phyloP scores from a whole-genome alignment of 2,329 filamentous ascomycete genomes.

The Cryoendolithus antarcticus region DNA sequence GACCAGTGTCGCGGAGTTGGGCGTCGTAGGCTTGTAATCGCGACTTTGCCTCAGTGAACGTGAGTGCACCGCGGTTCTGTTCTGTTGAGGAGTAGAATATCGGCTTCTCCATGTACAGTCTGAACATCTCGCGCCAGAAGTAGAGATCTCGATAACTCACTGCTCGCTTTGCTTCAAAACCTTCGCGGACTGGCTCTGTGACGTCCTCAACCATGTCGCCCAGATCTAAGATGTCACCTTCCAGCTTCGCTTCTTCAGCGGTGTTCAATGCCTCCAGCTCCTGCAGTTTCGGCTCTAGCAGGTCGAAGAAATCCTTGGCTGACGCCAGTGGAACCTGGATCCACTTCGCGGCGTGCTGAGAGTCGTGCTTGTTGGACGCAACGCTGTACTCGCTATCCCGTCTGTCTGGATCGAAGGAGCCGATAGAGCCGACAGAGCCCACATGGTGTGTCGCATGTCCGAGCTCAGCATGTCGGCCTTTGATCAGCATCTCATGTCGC shows the following conservation, averaged over 20 bases:
- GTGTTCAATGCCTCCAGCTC: conserved; percentile 57
- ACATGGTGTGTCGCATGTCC: conserved; percentile 7
- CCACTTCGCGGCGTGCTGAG: conserved; percentile 14
- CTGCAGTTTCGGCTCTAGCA: conserved; percentile 59
- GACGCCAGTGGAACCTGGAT: conserved; percentile 69
- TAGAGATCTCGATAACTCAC: conserved; percentile 45
- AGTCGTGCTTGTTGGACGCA: conserved; percentile 1
- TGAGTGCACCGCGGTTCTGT: conserved; percentile 53
- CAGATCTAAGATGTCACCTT: conserved; percentile 49
- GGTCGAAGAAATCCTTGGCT: conserved; percentile 67
- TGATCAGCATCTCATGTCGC: conserved; percentile 31
- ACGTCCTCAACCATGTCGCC: conserved; percentile 53
- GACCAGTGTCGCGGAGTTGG: conserved; percentile 48
- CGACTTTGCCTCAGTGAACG: conserved; percentile 51
- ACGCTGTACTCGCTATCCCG: conserved; percentile 1
- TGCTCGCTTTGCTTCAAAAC: conserved; percentile 20
- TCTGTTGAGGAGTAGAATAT: conserved; percentile 76
- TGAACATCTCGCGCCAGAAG: conserved; percentile 69
- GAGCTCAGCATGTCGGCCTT: conserved; percentile 20
- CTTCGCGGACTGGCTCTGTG: conserved; percentile 50
- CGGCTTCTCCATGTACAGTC: conserved; percentile 65
- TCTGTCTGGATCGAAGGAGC: not conserved
- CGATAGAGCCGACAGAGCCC: no score
- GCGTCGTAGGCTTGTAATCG: conserved; percentile 61
- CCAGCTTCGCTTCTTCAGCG: conserved; percentile 52